Base-by-base conservation (phyloP, 257 asterid species). In the Mentha longifolia region DNA sequence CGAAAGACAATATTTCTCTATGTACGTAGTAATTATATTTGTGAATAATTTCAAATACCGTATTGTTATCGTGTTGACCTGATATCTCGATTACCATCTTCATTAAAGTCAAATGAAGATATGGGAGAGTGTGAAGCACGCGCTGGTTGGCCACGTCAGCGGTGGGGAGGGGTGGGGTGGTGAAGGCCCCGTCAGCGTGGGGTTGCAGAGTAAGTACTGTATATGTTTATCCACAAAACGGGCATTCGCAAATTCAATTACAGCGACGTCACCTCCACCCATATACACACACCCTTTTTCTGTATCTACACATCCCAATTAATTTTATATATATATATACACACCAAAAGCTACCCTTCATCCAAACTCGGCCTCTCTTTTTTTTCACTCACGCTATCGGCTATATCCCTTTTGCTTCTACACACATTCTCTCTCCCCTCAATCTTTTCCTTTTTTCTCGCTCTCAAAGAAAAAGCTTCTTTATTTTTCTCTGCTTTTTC, bases 261-360 rank as follows among this genome's bases (percentile, higher is more conserved):
- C 47, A 61, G 9, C 80, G 5, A 61, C 80, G 73, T 71, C 79
- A 19, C 71, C 49, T 67, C 67, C 81, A 69, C 79, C 67, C 79
- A 13, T 63, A 76, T 65, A 72, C 76, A 72, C 50, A 79, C 61
- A 66, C 7, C 15, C 4, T 9, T 16, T 9, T 30, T 25, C 31
- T 78, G 28, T 74, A 37, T 37, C 37, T 51, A 22, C 46, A 45
- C 64, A 17, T 33, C 10, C 17, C 10, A n/a, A n/a, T 35, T 8
- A 16, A 33, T 15, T 54, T 54, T 6, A 33, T n/a, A n/a, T n/a
- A n/a, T n/a, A n/a, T n/a, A n/a, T n/a, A n/a, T n/a, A n/a, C n/a
- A n/a, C n/a, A n/a, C n/a, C n/a, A n/a, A n/a, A n/a, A n/a, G n/a
- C n/a, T n/a, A n/a, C n/a, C n/a, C n/a, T n/a, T n/a, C n/a, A n/a